Percentiles rank a stretch among this genome's conserved stretches.
These are phyloP conservation scores for Pleurotus sapidus DNA, from an alignment of 768 basidiomycete species.

Conservation along the genomic window DNA sequence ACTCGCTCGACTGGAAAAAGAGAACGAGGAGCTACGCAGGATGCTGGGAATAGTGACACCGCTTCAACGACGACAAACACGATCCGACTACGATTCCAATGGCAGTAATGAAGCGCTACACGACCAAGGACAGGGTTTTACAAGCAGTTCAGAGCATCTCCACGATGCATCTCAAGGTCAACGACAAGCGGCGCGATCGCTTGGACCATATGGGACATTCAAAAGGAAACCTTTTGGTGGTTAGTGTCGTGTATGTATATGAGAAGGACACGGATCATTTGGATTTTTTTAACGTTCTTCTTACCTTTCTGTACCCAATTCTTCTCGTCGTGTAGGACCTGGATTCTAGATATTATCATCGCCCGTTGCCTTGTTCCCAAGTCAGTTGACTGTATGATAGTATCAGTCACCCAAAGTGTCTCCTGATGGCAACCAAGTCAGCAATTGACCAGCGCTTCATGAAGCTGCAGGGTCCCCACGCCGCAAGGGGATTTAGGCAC, in stretches of 20 bases:
- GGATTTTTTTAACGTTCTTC: neutral
- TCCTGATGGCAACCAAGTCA: neutral
- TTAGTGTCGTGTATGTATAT: neutral
- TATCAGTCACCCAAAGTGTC: neutral
- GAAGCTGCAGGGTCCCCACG: neutral
- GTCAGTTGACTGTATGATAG: neutral
- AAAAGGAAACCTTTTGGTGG: constrained; percentile 29
- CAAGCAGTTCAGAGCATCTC: neutral
- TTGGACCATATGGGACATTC: constrained; percentile 43
- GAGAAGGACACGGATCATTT: neutral
- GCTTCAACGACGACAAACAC: constrained; percentile 16
- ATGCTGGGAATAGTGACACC: constrained; percentile 54
- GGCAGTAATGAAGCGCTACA: constrained; percentile 1
- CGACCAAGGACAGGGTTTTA: neutral
- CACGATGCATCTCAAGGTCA: neutral
- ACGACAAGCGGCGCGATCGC: neutral
- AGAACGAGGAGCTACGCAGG: constrained; percentile 79
- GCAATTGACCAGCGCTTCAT: neutral
- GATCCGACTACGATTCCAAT: neutral
- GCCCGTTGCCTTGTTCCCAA: neutral
- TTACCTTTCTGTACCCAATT: constrained; percentile 2
- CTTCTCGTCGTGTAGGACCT: neutral
- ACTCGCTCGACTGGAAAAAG: constrained; percentile 79
- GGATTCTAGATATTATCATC: neutral
- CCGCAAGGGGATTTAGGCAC: constrained; percentile 3